Base-by-base conservation (phyloP, 2,329 filamentous ascomycete species). In the Alternaria rosae region DNA sequence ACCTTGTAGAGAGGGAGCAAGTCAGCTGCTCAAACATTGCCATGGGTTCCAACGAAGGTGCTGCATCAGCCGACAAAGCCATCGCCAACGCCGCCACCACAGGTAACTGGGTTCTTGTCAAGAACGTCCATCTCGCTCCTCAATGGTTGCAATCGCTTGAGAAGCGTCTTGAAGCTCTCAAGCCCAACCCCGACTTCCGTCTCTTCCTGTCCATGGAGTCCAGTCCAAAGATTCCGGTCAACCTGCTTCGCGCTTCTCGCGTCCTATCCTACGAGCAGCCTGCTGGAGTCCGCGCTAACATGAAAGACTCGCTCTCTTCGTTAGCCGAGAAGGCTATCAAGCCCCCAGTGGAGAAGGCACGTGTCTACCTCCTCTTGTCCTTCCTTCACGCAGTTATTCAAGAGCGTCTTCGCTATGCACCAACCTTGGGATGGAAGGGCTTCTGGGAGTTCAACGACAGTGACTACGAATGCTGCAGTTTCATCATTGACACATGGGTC, bases 361-460 rank as follows among this genome's bases (percentile, higher is more conserved):
- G 96, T 67, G 83, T 99, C 54, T 98, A 99, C 76, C 85, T 99
- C 50, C 84, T 99, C 51, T 86, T 99, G 38, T 95, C 92, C 4
- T 98, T 99, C 86, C 78, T 99, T 71, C 95, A 99, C 77, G 96
- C 95, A 7, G 94, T 99, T 38, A 89, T 97, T 11, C 95, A 99
- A 79, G 95, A 99, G 80, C 87, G 96, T 71, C 84, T 99, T 65
- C 91, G 95, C 65, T 99, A 99, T 78, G 94, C 94, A 23, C 96
- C 95, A 1, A 94, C 87, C 59, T 84, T 99, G 57, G 95, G 95
- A 63, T 99, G 95, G 95, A 97, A 97, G 84, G 93, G 93, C 56
- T 97, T 97, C 86, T 99, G 96, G 95, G 96, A 99, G 81, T 99
- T 99, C 81, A 99, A 99, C 78, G 96, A 99, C 80, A 97, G 94